Evolutionary conservation across 768 basidiomycete species (phyloP), one percentile per base, ranked within the genome.

Genomic region (Serendipita sp.): DNA sequence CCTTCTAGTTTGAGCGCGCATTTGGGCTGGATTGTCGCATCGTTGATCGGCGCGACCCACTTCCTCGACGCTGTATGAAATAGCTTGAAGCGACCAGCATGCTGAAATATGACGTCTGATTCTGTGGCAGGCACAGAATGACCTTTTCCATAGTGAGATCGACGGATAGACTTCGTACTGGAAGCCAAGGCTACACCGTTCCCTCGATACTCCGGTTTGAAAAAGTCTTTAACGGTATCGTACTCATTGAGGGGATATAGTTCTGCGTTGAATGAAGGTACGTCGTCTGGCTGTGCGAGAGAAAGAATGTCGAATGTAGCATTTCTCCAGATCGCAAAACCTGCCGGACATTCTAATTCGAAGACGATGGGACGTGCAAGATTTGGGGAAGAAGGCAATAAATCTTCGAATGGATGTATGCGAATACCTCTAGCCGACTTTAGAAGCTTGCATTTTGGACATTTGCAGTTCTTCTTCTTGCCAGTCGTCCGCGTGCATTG

Each of bases 391-490:
- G 58, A 34, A 0, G 80, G 78, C 44, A 81, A 66, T 0, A 81
- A 81, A 79, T 78, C 79, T 63, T 81, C 81, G 44, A 79, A 71
- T 3, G 77, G 66, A 0, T 18, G 0, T 23, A 81, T 79, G 0
- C 3, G 2, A 69, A 78, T 66, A 0, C 0, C 3, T 0, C 34
- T 3, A 0, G 72, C 71, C 45, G 67, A 3, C 1, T 11, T 29
- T 27, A 68, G 27, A 16, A 72, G 65, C 0, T 6, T 3, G 50
- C 78, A 78, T 63, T 70, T 75, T 1, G n/a, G 3, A 63, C 75
- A 77, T 3, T 10, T 6, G 0, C 53, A 40, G 6, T 40, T 40
- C 40, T 40, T 40, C 40, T 13, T 40, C 13, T 40, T 40, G 40
- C 40, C 40, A 13, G 40, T 40, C 13, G 40, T n/a, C 18, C 62